Base-by-base conservation (phyloP, 306 rosid species). In the Senna tora region DNA sequence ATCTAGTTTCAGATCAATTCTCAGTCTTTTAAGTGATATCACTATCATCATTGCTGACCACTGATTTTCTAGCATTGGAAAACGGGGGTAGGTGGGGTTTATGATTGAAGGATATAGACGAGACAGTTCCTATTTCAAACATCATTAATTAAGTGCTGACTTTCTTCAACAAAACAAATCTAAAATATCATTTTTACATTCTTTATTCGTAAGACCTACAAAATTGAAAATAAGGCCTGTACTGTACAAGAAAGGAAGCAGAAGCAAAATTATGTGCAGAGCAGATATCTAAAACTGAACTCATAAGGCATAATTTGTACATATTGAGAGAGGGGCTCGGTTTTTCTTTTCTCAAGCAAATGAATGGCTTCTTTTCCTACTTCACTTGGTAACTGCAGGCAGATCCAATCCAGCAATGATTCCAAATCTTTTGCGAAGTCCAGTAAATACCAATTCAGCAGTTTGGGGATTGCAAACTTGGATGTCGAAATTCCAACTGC, bases 381-480 rank as follows among this genome's bases (percentile, higher is more conserved):
- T 75, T 91, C 96, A 86, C 84, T 83, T 50, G 99, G 99, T 75
- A 94, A 77, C 53, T 91, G 96, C 55, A 94, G 97, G 84, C 96
- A 91, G 38, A 91, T 83, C 99, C 99, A 94, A 56, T 94, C 97
- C 61, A 94, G 78, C 75, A 94, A 75, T 15, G 99, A 91, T 64
- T 94, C 99, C 69, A 89, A 79, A 78, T 94, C 97, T 82, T 94
- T 91, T 46, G 96, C 97, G 33, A 91, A 94, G 72, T 94, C 96
- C 25, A 82, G 89, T 58, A 87, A 76, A 82, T 94, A 86, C 99
- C 99, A 91, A 79, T 91, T 89, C 72, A 91, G 45, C 36, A 94
- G 80, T 80, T 94, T 91, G 45, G 99, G 99, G 46, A 94, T 79
- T 41, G 83, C 80, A 76, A 94, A 85, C 65, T 80, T 89, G 4